These are phyloP conservation scores for Apocynum venetum DNA, from an alignment of 257 asterid genomes.

Conservation along the genomic window DNA sequence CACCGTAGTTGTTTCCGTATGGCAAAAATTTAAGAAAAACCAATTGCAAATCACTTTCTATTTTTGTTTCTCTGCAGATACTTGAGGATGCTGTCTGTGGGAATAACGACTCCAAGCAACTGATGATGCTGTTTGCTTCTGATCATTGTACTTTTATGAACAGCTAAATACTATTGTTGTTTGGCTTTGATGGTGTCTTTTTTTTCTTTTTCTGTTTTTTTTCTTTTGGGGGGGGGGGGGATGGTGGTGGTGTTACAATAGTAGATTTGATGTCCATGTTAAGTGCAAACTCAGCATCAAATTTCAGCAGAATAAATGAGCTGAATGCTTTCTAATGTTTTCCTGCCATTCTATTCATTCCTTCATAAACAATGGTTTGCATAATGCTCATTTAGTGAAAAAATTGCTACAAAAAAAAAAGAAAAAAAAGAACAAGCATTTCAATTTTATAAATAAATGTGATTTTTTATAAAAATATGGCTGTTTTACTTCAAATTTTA, in stretches of 20 bases:
- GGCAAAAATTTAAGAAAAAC: background rate
- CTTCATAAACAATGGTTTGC: too few species aligned
- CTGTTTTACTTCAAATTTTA: too few species aligned
- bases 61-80: slow-evolving; percentile 36
- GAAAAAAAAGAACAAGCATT: too few species aligned
- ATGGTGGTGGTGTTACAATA: background rate
- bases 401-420: too few species aligned
- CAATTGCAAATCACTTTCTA: background rate
- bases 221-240: too few species aligned
- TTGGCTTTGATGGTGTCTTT: background rate
- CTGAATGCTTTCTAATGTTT: background rate
- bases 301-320: slow-evolving; percentile 5
- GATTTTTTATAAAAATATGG: too few species aligned
- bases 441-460: too few species aligned
- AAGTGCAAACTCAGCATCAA: slow-evolving; percentile 8
- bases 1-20: background rate
- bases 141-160: background rate
- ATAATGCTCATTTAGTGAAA: too few species aligned
- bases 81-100: slow-evolving; percentile 34
- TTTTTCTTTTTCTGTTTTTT: too few species aligned
- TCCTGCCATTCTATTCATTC: too few species aligned
- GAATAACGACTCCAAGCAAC: slow-evolving; percentile 3
- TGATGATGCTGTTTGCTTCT: background rate
- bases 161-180: background rate
- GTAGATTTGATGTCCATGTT: background rate